Evolutionary conservation across 148 eudicot species (phyloP), one percentile per base, ranked within the genome.

Genomic region (Vaccinium corymbosum): DNA sequence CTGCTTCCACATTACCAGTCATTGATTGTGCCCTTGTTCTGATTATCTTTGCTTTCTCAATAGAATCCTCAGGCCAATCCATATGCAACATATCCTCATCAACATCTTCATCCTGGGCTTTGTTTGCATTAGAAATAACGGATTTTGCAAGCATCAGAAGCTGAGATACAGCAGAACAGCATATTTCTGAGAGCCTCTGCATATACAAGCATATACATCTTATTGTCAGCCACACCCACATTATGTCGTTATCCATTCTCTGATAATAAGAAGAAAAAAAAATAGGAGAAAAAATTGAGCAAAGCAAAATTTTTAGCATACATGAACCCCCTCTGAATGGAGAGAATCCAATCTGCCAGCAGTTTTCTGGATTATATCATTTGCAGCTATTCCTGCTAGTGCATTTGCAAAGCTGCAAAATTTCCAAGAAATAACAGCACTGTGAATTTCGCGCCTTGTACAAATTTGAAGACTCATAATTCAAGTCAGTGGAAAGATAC

Each of bases 281-380:
- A 29, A 50, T 12, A 25, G 57, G 79, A 74, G 61, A 59, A 80
- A 85, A 29, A 70, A 42, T 10, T 1, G 3, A 22, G 6, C 5
- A 83, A 25, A 61, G 27, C 56, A 27, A 75, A 86, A 78, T n/a
- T 80, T 79, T 80, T 14, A 73, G 72, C 98, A 85, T 89, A 95
- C 99, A 88, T 97, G 99, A 90, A 97, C 92, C 73, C 98, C 99
- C 90, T 97, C 99, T 75, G 99, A 97, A 83, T 97, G 99, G 82
- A 97, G 90, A 85, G 99, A 85, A 88, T 94, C 99, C 82, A 97
- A 87, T 90, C 99, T 92, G 56, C 98, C 92, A 81, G 93, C 76
- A 72, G 98, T 97, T 90, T 94, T 93, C 74, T 95, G 99, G 81
- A 92, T 80, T 68, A 97, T 88, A 80, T 97, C 99, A 90, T 85